Conservation (phyloP, 2,329 filamentous ascomycete genomes). For the Pseudocercospora fijiensis region DNA sequence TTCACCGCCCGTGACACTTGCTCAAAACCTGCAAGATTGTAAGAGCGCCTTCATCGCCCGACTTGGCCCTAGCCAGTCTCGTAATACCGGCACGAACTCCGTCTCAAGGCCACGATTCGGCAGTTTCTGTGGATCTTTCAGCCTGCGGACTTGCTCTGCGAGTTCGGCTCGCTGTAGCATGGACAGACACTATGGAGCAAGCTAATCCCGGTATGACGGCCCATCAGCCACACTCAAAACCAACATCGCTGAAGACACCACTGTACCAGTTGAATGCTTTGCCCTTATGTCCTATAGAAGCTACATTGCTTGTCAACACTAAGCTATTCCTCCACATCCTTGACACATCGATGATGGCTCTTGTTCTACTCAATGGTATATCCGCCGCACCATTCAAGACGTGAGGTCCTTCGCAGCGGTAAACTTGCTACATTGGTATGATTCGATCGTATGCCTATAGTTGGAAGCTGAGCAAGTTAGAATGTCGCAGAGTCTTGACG, state of each 20-base stretch:
- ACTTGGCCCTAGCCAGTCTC: neutral
- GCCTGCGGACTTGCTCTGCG: neutral
- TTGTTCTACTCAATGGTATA: neutral
- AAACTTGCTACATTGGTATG: neutral
- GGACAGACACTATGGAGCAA: neutral
- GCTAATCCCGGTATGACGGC: neutral
- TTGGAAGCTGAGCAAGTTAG: no score
- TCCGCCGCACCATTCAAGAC: neutral
- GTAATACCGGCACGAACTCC: neutral
- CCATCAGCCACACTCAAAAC: constrained; percentile 1
- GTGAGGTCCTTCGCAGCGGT: neutral
- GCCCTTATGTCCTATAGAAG: neutral
- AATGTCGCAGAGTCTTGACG: neutral
- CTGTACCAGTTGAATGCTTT: neutral
- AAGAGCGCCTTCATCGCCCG: neutral
- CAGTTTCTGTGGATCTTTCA: neutral
- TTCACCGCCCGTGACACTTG: neutral
- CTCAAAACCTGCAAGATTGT: neutral
- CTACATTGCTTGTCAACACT: neutral
- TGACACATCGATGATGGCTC: neutral
- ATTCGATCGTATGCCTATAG: no score
- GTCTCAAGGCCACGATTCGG: neutral
- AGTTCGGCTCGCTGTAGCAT: neutral
- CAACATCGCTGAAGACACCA: neutral
- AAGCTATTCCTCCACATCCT: neutral